phyloP scores from a whole-genome alignment of 805 yeast species.

The Spathaspora girioi region DNA sequence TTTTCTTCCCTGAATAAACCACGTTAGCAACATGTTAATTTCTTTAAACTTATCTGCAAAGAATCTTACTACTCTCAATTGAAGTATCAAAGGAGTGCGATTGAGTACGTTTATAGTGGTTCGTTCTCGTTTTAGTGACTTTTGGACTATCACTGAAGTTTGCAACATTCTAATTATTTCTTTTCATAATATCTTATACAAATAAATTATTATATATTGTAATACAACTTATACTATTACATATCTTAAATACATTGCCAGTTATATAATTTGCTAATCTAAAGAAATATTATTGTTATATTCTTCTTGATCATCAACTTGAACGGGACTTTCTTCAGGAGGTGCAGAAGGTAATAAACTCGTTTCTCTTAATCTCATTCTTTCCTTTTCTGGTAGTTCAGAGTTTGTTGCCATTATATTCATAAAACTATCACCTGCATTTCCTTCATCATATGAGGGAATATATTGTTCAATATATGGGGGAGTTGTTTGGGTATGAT shows the following conservation, averaged over 20 bases:
- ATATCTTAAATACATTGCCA: background rate
- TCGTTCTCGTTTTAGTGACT: too few relatives aligned
- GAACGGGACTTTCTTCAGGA: slow-evolving; percentile 1
- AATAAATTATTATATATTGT: background rate
- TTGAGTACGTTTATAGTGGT: too few relatives aligned
- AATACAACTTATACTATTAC: background rate
- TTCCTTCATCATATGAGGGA: slow-evolving; percentile 26
- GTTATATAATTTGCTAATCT: too few relatives aligned
- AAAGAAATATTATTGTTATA: too few relatives aligned
- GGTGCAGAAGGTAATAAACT: slow-evolving; percentile 62
- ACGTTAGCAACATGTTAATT: too few relatives aligned
- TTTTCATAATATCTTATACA: too few relatives aligned
- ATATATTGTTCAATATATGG: slow-evolving; percentile 20
- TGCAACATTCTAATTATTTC: too few relatives aligned
- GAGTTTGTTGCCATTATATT: slow-evolving; percentile 12
- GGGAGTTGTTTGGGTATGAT: slow-evolving; percentile 21
- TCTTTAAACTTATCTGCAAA: too few relatives aligned
- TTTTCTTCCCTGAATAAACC: too few relatives aligned
- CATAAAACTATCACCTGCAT: slow-evolving; percentile 1
- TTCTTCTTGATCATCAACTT: background rate
- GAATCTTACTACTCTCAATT: too few relatives aligned
- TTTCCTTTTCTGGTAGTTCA: slow-evolving; percentile 55
- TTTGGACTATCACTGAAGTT: too few relatives aligned
- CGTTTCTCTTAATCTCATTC: slow-evolving; percentile 49
- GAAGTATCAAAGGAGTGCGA: too few relatives aligned